Percentiles rank a stretch among this genome's conserved stretches.
Evolutionary conservation across 768 basidiomycete species (phyloP).

Genomic region (Xanthoconium stramineum): DNA sequence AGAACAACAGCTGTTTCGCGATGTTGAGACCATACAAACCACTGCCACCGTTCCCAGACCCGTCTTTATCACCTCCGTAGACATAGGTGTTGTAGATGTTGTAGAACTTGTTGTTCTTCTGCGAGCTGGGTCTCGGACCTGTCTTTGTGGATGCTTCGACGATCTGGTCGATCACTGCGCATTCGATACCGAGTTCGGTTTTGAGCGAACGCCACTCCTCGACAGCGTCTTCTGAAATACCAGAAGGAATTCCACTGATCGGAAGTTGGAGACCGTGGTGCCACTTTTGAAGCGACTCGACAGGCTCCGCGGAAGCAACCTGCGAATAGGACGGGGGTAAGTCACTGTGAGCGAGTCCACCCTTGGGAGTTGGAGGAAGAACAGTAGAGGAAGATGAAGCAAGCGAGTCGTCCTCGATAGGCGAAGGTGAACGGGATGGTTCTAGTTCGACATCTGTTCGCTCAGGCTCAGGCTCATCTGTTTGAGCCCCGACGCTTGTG

Average conservation of each 20-base stretch:
- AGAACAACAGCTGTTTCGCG: conserved; percentile 50
- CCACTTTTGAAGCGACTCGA: conserved; percentile 65
- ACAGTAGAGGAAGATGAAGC: conserved; percentile 75
- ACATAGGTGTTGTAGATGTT: conserved; percentile 83
- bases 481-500: conserved; percentile 63
- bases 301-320: conserved; percentile 47
- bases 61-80: conserved; percentile 43
- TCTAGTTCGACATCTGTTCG: conserved; percentile 24
- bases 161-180: conserved; percentile 73
- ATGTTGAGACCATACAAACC: conserved; percentile 32
- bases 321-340: conserved; percentile 75
- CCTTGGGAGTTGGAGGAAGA: conserved; percentile 66
- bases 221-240: conserved; percentile 61
- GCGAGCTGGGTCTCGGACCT: conserved; percentile 31
- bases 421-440: conserved; percentile 45
- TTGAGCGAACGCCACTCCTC: conserved; percentile 82
- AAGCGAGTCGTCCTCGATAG: conserved; percentile 48
- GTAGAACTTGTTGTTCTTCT: conserved; percentile 62
- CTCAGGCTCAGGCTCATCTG: conserved; percentile 42
- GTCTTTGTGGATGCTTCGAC: conserved; percentile 38
- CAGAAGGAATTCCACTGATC: conserved; percentile 42
- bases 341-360: conserved; percentile 41
- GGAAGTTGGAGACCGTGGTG: conserved; percentile 57
- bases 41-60: conserved; percentile 19
- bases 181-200: conserved; percentile 75